phyloP scores from a whole-genome alignment of 2,329 filamentous ascomycete genomes.

The Penicillium olsonii region DNA sequence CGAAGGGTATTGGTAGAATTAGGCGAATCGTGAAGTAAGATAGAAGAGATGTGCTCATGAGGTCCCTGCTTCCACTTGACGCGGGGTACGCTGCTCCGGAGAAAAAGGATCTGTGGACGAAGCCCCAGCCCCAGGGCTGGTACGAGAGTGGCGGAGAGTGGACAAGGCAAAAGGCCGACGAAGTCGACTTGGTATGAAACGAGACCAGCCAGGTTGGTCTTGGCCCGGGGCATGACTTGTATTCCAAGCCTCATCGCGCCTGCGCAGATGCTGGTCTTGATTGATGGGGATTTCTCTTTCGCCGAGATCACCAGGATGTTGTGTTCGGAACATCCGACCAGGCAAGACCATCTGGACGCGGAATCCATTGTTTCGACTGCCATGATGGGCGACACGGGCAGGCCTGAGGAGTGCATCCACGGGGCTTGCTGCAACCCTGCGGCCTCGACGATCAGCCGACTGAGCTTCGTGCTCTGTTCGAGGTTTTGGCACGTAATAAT shows the following conservation, averaged over 20 bases:
- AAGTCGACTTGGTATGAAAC: constrained; percentile 19
- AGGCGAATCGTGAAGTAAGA: background rate
- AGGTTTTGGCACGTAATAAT: constrained; percentile 94
- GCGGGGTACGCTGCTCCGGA: constrained; percentile 18
- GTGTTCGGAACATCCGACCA: constrained; percentile 37
- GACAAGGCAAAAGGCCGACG: constrained; percentile 9
- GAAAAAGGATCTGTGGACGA: background rate
- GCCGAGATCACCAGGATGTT: constrained; percentile 18
- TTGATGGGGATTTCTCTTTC: constrained; percentile 24
- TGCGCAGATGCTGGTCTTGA: constrained; percentile 3
- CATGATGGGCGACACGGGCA: constrained; percentile 39
- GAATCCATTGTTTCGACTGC: constrained; percentile 33
- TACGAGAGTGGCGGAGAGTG: background rate
- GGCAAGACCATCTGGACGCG: constrained; percentile 39
- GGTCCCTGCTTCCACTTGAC: constrained; percentile 24
- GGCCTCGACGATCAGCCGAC: constrained; percentile 34
- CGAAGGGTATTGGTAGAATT: constrained; percentile 2
- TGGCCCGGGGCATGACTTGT: background rate
- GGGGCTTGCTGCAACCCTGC: constrained; percentile 26
- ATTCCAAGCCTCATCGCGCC: background rate
- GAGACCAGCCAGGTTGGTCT: constrained; percentile 13
- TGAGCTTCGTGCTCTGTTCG: constrained; percentile 58
- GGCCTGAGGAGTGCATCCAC: constrained; percentile 28
- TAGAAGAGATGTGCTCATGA: background rate
- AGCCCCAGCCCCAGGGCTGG: background rate